Evolutionary conservation across 169 alveolate genomes (phyloP).

Genomic region (Plasmodium ovale): DNA sequence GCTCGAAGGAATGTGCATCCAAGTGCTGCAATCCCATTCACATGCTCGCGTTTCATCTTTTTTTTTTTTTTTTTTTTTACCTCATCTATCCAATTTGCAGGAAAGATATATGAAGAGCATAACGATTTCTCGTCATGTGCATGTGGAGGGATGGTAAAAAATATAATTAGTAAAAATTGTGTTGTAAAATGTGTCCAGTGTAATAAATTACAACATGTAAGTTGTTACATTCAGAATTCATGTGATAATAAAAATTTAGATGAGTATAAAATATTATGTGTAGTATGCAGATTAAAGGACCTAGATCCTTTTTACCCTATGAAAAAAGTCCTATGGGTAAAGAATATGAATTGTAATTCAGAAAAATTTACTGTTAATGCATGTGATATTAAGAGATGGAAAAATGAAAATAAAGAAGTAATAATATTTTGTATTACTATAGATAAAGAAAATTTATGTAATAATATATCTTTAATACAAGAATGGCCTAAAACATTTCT

Average conservation of each 20-base stretch:
- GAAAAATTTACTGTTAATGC: constrained; percentile 75
- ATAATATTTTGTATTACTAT: constrained; percentile 60
- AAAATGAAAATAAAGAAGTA: constrained; percentile 80
- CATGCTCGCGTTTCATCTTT: too few species aligned
- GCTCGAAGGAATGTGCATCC: too few species aligned
- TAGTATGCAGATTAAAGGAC: constrained; percentile 79
- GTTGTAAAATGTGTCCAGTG: constrained; percentile 75
- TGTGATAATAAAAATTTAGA: constrained; percentile 65
- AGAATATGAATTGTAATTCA: constrained; percentile 71
- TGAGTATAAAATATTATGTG: constrained; percentile 82
- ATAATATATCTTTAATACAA: constrained; percentile 72
- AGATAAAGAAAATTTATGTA: constrained; percentile 73
- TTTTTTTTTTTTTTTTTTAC: too few species aligned
- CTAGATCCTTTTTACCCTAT: constrained; percentile 86
- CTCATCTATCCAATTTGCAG: constrained; percentile 16
- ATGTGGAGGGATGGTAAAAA: constrained; percentile 72
- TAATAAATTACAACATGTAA: constrained; percentile 50
- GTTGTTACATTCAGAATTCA: constrained; percentile 44
- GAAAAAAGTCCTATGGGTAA: constrained; percentile 82
- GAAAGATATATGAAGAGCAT: constrained; percentile 60
- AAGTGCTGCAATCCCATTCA: too few species aligned
- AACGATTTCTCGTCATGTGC: constrained; percentile 65
- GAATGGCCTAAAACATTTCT: constrained; percentile 88
- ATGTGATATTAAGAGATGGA: constrained; percentile 78
- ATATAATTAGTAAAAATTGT: constrained; percentile 36